Conservation (phyloP, 768 basidiomycete species). For the Boletus huronensis region DNA sequence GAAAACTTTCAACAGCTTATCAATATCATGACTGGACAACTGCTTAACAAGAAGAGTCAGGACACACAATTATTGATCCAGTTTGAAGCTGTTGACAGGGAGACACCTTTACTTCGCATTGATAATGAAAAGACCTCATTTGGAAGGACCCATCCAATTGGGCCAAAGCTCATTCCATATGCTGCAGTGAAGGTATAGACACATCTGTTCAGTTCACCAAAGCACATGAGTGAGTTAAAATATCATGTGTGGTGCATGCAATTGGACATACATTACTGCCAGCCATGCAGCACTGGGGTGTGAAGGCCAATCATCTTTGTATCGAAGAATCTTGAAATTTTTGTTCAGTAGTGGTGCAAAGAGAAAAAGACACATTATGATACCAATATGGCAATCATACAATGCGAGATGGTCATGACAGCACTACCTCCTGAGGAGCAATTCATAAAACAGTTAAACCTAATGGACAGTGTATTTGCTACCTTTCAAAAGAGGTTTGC, state of each 20-base stretch:
- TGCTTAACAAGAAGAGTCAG: neutral
- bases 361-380: neutral
- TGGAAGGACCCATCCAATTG: conserved; percentile 81
- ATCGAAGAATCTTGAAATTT: conserved; percentile 41
- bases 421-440: conserved; percentile 47
- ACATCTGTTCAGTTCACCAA: conserved; percentile 35
- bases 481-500: conserved; percentile 61
- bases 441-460: neutral
- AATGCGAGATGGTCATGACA: conserved; percentile 62
- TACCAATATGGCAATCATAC: conserved; percentile 63
- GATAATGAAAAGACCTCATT: conserved; percentile 81
- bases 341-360: neutral
- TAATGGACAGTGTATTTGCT: neutral
- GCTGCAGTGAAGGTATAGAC: conserved; percentile 75
- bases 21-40: neutral
- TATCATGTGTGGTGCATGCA: neutral
- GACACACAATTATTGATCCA: conserved; percentile 77
- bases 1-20: conserved; percentile 45
- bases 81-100: conserved; percentile 80
- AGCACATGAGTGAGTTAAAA: neutral
- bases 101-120: conserved; percentile 77
- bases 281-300: conserved; percentile 62
- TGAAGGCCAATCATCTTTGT: conserved; percentile 53
- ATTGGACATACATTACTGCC: conserved; percentile 55
- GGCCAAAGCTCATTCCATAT: conserved; percentile 76